These are phyloP conservation scores for Barbarea vulgaris DNA, from an alignment of 345 rosid species.

Conservation along the genomic window DNA sequence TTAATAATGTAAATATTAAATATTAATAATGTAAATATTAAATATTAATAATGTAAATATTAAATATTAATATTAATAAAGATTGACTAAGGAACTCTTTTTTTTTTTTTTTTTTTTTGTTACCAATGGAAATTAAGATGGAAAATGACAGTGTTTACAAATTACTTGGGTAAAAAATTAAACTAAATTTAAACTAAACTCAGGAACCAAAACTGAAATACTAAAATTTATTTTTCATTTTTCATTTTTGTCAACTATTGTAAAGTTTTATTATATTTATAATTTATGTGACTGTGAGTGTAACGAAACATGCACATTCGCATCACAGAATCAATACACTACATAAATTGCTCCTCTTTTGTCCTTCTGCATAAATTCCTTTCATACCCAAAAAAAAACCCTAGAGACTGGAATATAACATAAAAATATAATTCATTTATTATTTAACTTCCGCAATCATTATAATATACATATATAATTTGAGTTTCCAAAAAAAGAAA, in stretches of 20 bases:
- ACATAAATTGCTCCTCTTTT: slow-evolving; percentile 36
- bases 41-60: too few species aligned
- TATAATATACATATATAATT: slow-evolving; percentile 25
- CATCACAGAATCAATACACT: slow-evolving; percentile 36
- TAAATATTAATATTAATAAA: too few species aligned
- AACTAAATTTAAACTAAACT: background rate
- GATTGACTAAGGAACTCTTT: too few species aligned
- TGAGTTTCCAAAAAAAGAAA: slow-evolving; percentile 35
- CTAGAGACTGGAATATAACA: slow-evolving; percentile 31
- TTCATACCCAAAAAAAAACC: slow-evolving; percentile 41
- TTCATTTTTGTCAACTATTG: background rate
- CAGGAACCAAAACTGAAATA: slow-evolving; percentile 15
- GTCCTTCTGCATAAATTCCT: slow-evolving; percentile 41
- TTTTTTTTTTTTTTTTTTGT: too few species aligned
- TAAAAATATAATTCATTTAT: slow-evolving; percentile 5
- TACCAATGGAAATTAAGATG: background rate
- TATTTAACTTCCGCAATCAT: slow-evolving; percentile 38
- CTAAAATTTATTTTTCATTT: background rate
- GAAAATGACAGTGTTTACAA: background rate
- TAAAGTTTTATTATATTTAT: background rate
- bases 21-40: too few species aligned
- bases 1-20: too few species aligned
- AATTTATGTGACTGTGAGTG: slow-evolving; percentile 30
- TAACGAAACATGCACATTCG: slow-evolving; percentile 26
- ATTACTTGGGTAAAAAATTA: background rate